These are phyloP conservation scores for Boletellus emodensis DNA, from an alignment of 768 basidiomycete species.

Conservation along the genomic window DNA sequence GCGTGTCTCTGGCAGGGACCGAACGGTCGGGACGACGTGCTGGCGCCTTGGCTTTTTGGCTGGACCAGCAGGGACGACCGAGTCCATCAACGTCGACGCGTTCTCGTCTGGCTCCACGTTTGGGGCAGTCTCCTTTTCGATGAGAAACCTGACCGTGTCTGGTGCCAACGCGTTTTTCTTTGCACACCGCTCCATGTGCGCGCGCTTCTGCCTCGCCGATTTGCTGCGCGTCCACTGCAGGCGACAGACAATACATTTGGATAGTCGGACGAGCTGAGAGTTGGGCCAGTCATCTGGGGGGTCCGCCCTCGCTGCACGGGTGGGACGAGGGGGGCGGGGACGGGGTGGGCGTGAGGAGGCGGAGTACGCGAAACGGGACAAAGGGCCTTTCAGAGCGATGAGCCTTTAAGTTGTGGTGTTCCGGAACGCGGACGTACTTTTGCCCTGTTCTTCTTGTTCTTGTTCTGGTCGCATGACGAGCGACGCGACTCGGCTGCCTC, in stretches of 20 bases:
- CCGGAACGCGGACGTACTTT: not conserved
- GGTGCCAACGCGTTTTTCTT: constrained; percentile 52
- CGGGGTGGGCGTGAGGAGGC: not conserved
- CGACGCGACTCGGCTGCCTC: constrained; percentile 27
- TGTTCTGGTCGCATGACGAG: constrained; percentile 16
- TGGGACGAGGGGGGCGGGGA: constrained; percentile 1
- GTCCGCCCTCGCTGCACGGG: constrained; percentile 5
- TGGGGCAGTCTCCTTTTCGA: constrained; percentile 45
- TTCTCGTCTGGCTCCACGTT: not conserved
- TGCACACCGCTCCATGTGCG: constrained; percentile 66
- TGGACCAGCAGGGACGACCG: constrained; percentile 44
- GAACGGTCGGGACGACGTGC: constrained; percentile 41
- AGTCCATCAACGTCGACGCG: constrained; percentile 49
- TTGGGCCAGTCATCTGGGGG: constrained; percentile 39
- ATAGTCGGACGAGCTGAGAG: constrained; percentile 43
- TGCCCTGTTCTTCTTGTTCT: not conserved
- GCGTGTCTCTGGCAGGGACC: constrained; percentile 45
- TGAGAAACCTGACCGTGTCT: constrained; percentile 51
- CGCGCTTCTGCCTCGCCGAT: constrained; percentile 53
- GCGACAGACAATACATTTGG: constrained; percentile 63
- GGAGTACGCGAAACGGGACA: constrained; percentile 42
- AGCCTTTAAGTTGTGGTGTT: too few species aligned
- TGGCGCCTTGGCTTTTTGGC: constrained; percentile 43
- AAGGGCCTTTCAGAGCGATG: not conserved
- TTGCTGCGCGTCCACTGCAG: constrained; percentile 69